Base-by-base conservation (phyloP, 2,329 filamentous ascomycete species). In the Elsinoe batatas region DNA sequence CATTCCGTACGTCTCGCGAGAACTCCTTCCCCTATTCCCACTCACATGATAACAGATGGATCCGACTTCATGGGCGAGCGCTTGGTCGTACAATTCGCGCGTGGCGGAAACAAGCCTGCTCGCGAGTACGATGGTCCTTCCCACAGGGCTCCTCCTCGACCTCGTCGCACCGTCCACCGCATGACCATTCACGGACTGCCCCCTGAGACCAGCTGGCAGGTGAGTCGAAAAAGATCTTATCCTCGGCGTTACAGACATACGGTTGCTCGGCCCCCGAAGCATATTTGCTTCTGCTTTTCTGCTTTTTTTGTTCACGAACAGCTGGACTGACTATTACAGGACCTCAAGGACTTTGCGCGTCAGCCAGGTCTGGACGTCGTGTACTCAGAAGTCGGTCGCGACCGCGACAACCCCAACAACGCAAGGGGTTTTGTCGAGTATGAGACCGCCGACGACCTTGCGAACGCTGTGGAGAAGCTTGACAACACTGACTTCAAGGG, bases 191-290 rank as follows among this genome's bases (percentile, higher is more conserved):
- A 88, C 78, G 91, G 91, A 78, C 88, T 98, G 74, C 91, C 91
- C 71, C 84, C 83, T 76, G 91, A 97, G 80, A 98, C 93, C 80
- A 96, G 91, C 83, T 98, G 93, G 93, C 93, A 98, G 93, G 93
- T 98, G 86, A 93, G 93, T 55, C n/a, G 22, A 43, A 32, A 12
- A 36, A 11, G n/a, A 12, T 17, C 87, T 77, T 71, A 62, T 35
- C 49, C 53, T 61, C 58, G 46, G 70, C 57, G 43, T 47, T 57
- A 37, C 40, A 26, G 18, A 44, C 17, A 12, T 22, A 44, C 12
- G 18, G 26, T 12, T 17, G 17, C 32, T 40, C 15, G 30, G 20
- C 20, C 30, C 44, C 32, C 32, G n/a, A 35, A 7, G 40, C 20
- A 50, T 32, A 51, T 53, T 18, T 32, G 10, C 15, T 47, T 30